A percentile compares a stretch with the other conserved stretches of the same genome.
Conservation (phyloP, 345 rosid genomes). For the Citrus inodora region DNA sequence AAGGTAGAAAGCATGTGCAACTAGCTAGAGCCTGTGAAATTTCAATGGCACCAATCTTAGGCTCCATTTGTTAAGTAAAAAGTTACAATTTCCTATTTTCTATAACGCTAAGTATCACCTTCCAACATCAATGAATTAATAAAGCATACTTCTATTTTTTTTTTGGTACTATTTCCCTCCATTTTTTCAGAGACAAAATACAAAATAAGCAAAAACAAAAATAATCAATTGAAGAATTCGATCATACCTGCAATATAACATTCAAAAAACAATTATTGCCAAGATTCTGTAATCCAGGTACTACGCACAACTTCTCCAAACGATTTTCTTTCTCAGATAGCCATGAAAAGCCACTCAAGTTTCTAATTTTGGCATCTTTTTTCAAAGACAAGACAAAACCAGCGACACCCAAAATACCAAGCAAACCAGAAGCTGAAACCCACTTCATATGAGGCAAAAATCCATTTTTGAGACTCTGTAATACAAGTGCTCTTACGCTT, state of each 20-base stretch:
- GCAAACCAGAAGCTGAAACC: conserved; percentile 44
- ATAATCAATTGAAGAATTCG: conserved; percentile 2
- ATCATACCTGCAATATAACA: conserved; percentile 73
- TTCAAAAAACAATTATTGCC: conserved; percentile 88
- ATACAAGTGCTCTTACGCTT: conserved; percentile 1
- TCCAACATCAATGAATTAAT: neutral
- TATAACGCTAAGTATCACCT: neutral
- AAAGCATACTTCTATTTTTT: neutral
- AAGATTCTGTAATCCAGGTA: conserved; percentile 79
- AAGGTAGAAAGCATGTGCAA: conserved; percentile 56
- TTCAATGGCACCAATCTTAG: neutral
- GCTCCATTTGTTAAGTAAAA: neutral
- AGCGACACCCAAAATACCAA: conserved; percentile 48
- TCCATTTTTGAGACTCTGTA: conserved; percentile 14
- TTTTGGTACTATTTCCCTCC: neutral
- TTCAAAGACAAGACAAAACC: conserved; percentile 45
- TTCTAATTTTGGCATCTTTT: conserved; percentile 40
- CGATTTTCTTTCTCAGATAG: conserved; percentile 19
- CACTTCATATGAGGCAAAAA: conserved; percentile 24
- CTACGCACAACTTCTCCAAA: conserved; percentile 30
- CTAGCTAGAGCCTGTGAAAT: conserved; percentile 74
- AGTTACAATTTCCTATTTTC: neutral
- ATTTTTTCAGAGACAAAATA: conserved; percentile 2
- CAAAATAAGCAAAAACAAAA: neutral
- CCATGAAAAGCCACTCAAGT: conserved; percentile 21